Percentiles rank a stretch among this genome's conserved stretches.
Evolutionary conservation across 1,284 basidiomycete genomes (phyloP).

Genomic region (Sporisorium iseilematis-ciliati): DNA sequence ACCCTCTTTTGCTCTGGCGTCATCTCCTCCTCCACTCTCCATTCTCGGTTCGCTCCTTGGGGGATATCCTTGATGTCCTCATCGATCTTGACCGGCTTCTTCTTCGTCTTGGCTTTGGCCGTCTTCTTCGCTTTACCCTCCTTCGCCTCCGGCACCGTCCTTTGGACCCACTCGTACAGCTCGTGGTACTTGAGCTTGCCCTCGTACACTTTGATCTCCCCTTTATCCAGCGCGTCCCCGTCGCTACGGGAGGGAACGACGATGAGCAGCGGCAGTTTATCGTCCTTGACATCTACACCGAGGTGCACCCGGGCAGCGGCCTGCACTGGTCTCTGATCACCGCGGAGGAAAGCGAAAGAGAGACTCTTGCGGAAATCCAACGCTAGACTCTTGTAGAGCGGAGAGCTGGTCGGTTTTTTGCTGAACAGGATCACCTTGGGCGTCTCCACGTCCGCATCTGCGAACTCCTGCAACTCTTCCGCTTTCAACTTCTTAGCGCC

Average conservation of each 20-base stretch:
- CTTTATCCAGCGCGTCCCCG: conserved; percentile 37
- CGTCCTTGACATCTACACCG: conserved; percentile 53
- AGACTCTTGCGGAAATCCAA: conserved; percentile 63
- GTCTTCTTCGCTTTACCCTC: conserved; percentile 45
- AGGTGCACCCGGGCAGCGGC: conserved; percentile 51
- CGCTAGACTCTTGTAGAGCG: conserved; percentile 66
- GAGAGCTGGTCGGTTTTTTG: conserved; percentile 61
- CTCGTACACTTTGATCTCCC: conserved; percentile 51
- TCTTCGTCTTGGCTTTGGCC: conserved; percentile 31
- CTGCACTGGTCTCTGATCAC: conserved; percentile 54
- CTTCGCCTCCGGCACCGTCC: conserved; percentile 48
- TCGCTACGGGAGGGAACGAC: conserved; percentile 44
- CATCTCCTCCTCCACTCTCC: conserved; percentile 50
- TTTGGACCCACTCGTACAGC: conserved; percentile 62
- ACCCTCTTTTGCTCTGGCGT: conserved; percentile 34
- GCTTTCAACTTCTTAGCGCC: conserved; percentile 76
- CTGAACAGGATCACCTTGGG: conserved; percentile 67
- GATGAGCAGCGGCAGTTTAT: conserved; percentile 58
- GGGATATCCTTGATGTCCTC: conserved; percentile 33
- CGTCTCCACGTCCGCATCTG: conserved; percentile 26
- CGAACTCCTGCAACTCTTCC: conserved; percentile 71
- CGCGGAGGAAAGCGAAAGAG: conserved; percentile 61
- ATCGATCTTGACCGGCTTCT: conserved; percentile 37
- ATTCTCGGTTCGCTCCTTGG: conserved; percentile 33
- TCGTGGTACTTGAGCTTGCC: conserved; percentile 62